A percentile compares a stretch with the other conserved stretches of the same genome.
Conservation (phyloP, 2,329 filamentous ascomycete species). For the Pseudopithomyces chartarum region DNA sequence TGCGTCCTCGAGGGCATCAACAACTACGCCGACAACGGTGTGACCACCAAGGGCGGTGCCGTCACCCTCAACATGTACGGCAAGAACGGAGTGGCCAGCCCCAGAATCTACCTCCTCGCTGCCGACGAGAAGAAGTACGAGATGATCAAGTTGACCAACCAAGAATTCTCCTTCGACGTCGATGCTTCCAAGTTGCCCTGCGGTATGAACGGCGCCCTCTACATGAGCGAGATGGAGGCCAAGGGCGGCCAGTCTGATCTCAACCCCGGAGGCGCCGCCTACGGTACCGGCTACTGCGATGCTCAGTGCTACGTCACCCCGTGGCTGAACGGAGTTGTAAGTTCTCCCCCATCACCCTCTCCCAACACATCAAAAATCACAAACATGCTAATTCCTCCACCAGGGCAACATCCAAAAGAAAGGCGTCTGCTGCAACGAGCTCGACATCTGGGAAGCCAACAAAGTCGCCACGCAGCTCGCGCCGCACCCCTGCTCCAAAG, state of each 20-base stretch:
- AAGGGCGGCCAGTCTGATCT: slow-evolving; percentile 41
- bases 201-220: slow-evolving; percentile 49
- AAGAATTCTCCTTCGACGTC: slow-evolving; percentile 75
- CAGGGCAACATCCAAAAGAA: slow-evolving; percentile 50
- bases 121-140: slow-evolving; percentile 64
- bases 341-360: slow-evolving; percentile 10
- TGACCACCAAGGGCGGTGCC: slow-evolving; percentile 55
- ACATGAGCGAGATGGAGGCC: slow-evolving; percentile 47
- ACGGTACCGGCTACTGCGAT: slow-evolving; percentile 64
- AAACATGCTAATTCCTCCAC: slow-evolving; percentile 43
- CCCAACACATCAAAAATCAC: slow-evolving; percentile 20
- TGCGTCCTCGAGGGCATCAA: slow-evolving; percentile 62
- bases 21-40: slow-evolving; percentile 60
- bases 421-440: slow-evolving; percentile 60
- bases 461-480: slow-evolving; percentile 51
- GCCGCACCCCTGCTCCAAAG: slow-evolving; percentile 56
- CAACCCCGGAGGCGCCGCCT: slow-evolving; percentile 59
- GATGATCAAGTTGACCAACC: slow-evolving; percentile 67
- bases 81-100: slow-evolving; percentile 46
- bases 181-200: slow-evolving; percentile 57
- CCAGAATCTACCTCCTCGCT: slow-evolving; percentile 69
- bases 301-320: slow-evolving; percentile 52
- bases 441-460: slow-evolving; percentile 64
- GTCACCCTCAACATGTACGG: slow-evolving; percentile 53
- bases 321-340: slow-evolving; percentile 45